A percentile compares a stretch with the other conserved stretches of the same genome.
These are phyloP conservation scores for Ambrosia artemisiifolia DNA, from an alignment of 129 eudicot species.

Conservation along the genomic window DNA sequence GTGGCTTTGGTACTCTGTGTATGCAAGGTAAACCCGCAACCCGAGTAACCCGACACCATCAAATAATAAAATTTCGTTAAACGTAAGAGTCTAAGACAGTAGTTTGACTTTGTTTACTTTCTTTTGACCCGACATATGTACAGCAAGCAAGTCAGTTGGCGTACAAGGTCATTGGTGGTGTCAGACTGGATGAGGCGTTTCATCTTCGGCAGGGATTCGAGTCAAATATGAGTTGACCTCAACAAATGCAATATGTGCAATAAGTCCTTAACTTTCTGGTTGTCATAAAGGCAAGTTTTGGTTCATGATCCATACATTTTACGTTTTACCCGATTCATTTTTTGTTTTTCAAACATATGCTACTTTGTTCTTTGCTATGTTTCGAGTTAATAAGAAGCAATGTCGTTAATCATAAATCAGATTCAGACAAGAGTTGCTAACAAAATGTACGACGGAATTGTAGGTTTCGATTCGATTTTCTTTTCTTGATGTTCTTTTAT, in stretches of 20 bases:
- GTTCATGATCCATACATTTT: background rate
- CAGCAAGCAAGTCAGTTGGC: conserved; percentile 99
- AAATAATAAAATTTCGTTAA: background rate
- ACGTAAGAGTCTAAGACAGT: background rate
- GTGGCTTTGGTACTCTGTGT: conserved; percentile 94
- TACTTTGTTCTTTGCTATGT: background rate
- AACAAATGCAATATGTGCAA: background rate
- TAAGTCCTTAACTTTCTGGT: conserved; percentile 1
- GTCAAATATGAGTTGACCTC: conserved; percentile 50
- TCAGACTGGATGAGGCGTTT: conserved; percentile 86
- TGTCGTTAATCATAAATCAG: background rate
- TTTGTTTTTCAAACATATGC: background rate
- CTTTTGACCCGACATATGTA: conserved; percentile 2
- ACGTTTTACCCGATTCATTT: background rate
- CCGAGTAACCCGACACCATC: background rate
- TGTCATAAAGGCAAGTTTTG: conserved; percentile 9
- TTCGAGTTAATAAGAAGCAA: background rate
- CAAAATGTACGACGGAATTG: background rate
- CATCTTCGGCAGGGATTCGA: conserved; percentile 90
- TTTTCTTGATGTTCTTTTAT: background rate
- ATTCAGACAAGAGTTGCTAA: background rate
- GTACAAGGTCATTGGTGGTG: conserved; percentile 88
- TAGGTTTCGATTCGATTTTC: background rate
- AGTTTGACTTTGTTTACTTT: background rate
- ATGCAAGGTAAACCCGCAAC: conserved; percentile 56